These are phyloP conservation scores for Boletus calvinii DNA, from an alignment of 1,284 basidiomycete species.

Conservation along the genomic window DNA sequence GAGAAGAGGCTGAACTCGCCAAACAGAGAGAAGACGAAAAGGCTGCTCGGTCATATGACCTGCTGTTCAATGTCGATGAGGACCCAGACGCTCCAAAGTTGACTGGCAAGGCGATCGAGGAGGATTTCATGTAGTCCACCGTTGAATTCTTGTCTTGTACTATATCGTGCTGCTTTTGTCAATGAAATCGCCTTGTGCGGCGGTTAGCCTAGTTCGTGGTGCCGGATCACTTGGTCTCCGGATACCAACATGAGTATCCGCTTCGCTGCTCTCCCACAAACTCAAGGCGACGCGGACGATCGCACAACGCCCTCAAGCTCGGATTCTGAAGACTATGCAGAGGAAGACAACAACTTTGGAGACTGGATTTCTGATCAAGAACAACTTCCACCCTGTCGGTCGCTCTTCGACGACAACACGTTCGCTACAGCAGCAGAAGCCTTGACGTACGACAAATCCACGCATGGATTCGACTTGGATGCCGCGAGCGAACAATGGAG, in stretches of 20 bases:
- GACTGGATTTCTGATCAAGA: conserved; percentile 78
- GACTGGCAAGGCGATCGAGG: conserved; percentile 64
- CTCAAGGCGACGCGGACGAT: conserved; percentile 13
- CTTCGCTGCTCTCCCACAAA: conserved; percentile 19
- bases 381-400: conserved; percentile 56
- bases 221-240: background rate
- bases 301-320: conserved; percentile 18
- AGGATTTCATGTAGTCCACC: conserved; percentile 55
- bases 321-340: conserved; percentile 41
- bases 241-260: conserved; percentile 30
- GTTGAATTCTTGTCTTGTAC: conserved; percentile 6
- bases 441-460: conserved; percentile 61
- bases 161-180: background rate
- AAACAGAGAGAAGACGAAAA: conserved; percentile 73
- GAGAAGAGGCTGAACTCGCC: conserved; percentile 67
- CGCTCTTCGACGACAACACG: conserved; percentile 76
- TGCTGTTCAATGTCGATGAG: conserved; percentile 56
- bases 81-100: conserved; percentile 40
- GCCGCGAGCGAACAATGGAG: conserved; percentile 49
- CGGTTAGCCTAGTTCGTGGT: background rate
- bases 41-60: conserved; percentile 74
- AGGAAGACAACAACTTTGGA: conserved; percentile 72
- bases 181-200: background rate
- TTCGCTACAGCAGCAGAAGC: conserved; percentile 64
- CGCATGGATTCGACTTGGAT: conserved; percentile 65